These are phyloP conservation scores for Prunus mume DNA, from an alignment of 306 rosid species.

Conservation along the genomic window DNA sequence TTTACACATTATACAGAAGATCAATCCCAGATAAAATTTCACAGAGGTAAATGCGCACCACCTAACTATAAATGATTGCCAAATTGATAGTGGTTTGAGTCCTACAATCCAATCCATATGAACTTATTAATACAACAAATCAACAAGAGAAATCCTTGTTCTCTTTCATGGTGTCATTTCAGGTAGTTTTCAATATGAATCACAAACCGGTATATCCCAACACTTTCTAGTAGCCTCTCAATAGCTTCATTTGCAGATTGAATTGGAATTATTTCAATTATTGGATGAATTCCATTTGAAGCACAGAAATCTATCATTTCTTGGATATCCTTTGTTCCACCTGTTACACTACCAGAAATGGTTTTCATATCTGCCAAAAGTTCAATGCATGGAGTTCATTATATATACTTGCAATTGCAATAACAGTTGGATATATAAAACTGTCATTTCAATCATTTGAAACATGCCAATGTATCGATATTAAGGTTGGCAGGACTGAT, in stretches of 20 bases:
- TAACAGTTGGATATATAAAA: background rate
- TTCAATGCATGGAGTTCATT: constrained; percentile 3
- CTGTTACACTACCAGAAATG: constrained; percentile 53
- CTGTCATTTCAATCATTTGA: background rate
- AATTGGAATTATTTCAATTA: constrained; percentile 71
- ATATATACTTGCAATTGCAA: background rate
- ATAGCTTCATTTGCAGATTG: constrained; percentile 78
- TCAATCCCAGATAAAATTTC: too few relatives aligned
- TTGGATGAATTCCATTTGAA: constrained; percentile 50
- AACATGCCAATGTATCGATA: constrained; percentile 22
- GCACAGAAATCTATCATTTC: constrained; percentile 81
- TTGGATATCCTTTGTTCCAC: constrained; percentile 62
- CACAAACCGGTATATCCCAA: constrained; percentile 73
- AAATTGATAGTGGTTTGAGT: too few relatives aligned
- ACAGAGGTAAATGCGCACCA: background rate
- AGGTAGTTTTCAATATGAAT: constrained; percentile 71
- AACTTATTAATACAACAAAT: background rate
- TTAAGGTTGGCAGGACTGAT: constrained; percentile 65
- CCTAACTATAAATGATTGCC: background rate
- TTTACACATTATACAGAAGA: background rate
- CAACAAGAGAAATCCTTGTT: background rate
- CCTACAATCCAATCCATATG: background rate
- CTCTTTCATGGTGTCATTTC: constrained; percentile 28
- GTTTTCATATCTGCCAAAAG: constrained; percentile 54
- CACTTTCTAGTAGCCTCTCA: constrained; percentile 60